phyloP scores from a whole-genome alignment of 306 rosid species.

The Cicer arietinum region DNA sequence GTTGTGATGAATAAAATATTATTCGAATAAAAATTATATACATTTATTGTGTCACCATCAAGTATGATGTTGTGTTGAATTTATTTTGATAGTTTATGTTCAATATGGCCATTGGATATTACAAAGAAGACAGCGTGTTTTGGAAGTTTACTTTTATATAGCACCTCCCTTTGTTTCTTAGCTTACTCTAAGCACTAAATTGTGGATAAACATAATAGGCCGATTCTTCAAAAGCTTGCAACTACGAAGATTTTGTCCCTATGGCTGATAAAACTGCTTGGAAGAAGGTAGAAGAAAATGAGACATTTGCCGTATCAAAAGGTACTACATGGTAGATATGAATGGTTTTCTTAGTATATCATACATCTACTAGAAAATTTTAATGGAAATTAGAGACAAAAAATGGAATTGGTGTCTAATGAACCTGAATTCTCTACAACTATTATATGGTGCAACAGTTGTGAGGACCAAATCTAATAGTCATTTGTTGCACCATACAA shows the following conservation, averaged over 20 bases:
- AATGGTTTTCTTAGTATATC: background rate
- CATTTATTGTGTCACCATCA: background rate
- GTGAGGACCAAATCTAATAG: no score
- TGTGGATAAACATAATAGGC: slow-evolving; percentile 49
- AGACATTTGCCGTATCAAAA: slow-evolving; percentile 48
- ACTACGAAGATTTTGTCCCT: slow-evolving; percentile 50
- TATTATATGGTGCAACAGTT: no score
- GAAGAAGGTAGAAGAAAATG: slow-evolving; percentile 51
- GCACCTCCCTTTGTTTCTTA: background rate
- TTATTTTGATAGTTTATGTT: slow-evolving; percentile 30
- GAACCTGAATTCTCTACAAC: no score
- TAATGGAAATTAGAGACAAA: background rate
- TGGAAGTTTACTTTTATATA: slow-evolving; percentile 10
- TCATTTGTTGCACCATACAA: background rate
- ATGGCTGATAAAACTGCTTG: slow-evolving; percentile 53
- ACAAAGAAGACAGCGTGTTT: background rate
- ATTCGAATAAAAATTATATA: background rate
- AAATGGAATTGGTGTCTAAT: no score
- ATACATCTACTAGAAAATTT: background rate
- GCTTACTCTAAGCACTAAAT: slow-evolving; percentile 19
- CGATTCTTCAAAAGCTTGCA: slow-evolving; percentile 35
- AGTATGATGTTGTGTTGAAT: background rate
- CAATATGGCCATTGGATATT: slow-evolving; percentile 26
- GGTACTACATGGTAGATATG: slow-evolving; percentile 47
- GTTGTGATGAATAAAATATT: background rate